Conservation (phyloP, 768 basidiomycete genomes). For the Albatrellus ellisii region DNA sequence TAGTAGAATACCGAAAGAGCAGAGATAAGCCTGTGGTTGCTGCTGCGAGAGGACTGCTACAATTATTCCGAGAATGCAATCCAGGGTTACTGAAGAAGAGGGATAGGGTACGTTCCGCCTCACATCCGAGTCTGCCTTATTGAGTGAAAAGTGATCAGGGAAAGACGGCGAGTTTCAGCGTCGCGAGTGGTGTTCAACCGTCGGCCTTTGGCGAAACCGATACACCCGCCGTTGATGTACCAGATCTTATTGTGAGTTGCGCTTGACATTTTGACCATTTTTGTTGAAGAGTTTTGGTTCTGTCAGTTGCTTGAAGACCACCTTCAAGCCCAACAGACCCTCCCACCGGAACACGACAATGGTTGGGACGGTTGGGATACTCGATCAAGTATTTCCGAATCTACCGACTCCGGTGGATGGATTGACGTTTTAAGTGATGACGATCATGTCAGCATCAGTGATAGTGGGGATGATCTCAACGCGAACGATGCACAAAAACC, state of each 20-base stretch:
- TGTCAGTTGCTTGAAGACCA: conserved; percentile 80
- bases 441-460: conserved; percentile 62
- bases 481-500: conserved; percentile 13
- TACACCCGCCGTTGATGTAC: conserved; percentile 71
- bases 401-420: conserved; percentile 60
- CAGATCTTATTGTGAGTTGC: conserved; percentile 69
- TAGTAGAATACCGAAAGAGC: conserved; percentile 92
- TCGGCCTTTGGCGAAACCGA: conserved; percentile 74
- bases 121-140: neutral
- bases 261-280: neutral
- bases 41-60: conserved; percentile 78
- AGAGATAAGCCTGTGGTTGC: conserved; percentile 86
- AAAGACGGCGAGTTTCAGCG: conserved; percentile 78
- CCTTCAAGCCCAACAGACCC: conserved; percentile 54
- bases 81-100: conserved; percentile 82
- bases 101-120: conserved; percentile 53
- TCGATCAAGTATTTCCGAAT: conserved; percentile 51
- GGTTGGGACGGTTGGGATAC: conserved; percentile 87
- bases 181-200: conserved; percentile 47
- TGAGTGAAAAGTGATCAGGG: conserved; percentile 36
- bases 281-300: neutral
- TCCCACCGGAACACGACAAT: conserved; percentile 34
- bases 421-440: conserved; percentile 64
- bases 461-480: conserved; percentile 65
- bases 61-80: conserved; percentile 92